Evolutionary conservation across 140 eudicot genomes (phyloP).

Genomic region (Stevia rebaudiana): DNA sequence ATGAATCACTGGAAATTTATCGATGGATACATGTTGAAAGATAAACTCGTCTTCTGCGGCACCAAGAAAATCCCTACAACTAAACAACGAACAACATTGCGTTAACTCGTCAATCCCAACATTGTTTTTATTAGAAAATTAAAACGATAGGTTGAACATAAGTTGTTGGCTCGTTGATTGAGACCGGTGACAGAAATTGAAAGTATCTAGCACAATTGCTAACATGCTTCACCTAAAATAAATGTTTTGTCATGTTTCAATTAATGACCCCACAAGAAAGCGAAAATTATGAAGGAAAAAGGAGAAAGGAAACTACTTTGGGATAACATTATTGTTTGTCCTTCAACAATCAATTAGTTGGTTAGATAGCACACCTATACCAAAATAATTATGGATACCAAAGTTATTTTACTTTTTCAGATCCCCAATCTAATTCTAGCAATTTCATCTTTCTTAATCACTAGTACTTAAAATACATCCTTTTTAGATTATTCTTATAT

Average conservation of each 20-base stretch:
- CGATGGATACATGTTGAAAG: constrained; percentile 35
- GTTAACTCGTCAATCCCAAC: neutral
- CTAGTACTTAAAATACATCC: too few relatives aligned
- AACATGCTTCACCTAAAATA: neutral
- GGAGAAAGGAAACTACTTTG: neutral
- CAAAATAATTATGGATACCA: constrained; percentile 15
- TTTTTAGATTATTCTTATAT: too few relatives aligned
- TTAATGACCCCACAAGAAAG: constrained; percentile 19
- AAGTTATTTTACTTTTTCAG: constrained; percentile 6
- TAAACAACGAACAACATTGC: neutral
- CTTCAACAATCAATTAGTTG: constrained; percentile 14
- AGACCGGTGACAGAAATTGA: neutral
- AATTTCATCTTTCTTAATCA: constrained; percentile 6
- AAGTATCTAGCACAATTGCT: neutral
- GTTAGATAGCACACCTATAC: constrained; percentile 10
- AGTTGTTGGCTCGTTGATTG: neutral
- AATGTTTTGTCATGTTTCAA: constrained; percentile 5
- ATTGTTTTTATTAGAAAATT: neutral
- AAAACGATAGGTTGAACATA: neutral
- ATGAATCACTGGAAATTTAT: constrained; percentile 41
- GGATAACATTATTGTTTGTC: constrained; percentile 19
- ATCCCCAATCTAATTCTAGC: constrained; percentile 16
- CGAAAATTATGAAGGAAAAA: constrained; percentile 14
- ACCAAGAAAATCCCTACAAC: constrained; percentile 41
- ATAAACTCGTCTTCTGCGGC: constrained; percentile 44